A percentile compares a stretch with the other conserved stretches of the same genome.
phyloP scores from a whole-genome alignment of 2,329 filamentous ascomycete genomes.

The Daldinia sp. region DNA sequence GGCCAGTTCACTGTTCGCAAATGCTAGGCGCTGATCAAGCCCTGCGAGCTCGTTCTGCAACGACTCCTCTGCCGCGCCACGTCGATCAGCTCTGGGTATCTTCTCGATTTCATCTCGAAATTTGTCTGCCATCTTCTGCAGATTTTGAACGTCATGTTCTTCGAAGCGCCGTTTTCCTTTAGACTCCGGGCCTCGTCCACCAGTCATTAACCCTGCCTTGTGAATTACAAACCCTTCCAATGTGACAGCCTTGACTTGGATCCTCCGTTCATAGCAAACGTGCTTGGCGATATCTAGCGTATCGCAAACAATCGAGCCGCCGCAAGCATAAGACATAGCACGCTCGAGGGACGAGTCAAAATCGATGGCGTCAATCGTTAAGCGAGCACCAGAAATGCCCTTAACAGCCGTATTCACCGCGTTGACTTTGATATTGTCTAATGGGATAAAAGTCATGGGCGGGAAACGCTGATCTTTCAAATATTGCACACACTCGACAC shows the following conservation, averaged over 20 bases:
- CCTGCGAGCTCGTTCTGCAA: slow-evolving; percentile 83
- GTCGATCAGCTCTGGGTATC: slow-evolving; percentile 82
- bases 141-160: slow-evolving; percentile 86
- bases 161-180: slow-evolving; percentile 87
- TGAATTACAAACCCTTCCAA: slow-evolving; percentile 96
- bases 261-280: slow-evolving; percentile 84
- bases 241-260: slow-evolving; percentile 94
- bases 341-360: slow-evolving; percentile 90
- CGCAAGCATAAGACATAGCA: slow-evolving; percentile 94
- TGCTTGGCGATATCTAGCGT: slow-evolving; percentile 86
- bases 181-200: slow-evolving; percentile 83
- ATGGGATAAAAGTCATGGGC: slow-evolving; percentile 92
- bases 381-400: slow-evolving; percentile 83
- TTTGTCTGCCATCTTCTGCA: slow-evolving; percentile 81
- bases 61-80: slow-evolving; percentile 81
- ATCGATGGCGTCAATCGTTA: slow-evolving; percentile 96
- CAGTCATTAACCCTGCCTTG: slow-evolving; percentile 96
- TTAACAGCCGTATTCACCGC: slow-evolving; percentile 91
- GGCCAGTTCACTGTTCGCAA: slow-evolving; percentile 79
- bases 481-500: slow-evolving; percentile 93
- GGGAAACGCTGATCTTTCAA: slow-evolving; percentile 89
- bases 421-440: slow-evolving; percentile 97
- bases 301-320: slow-evolving; percentile 94
- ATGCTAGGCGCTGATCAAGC: slow-evolving; percentile 80
- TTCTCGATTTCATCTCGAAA: slow-evolving; percentile 81